phyloP scores from a whole-genome alignment of 192 early-diverging fungal genomes.

The Rhizoclosmatium globosum region DNA sequence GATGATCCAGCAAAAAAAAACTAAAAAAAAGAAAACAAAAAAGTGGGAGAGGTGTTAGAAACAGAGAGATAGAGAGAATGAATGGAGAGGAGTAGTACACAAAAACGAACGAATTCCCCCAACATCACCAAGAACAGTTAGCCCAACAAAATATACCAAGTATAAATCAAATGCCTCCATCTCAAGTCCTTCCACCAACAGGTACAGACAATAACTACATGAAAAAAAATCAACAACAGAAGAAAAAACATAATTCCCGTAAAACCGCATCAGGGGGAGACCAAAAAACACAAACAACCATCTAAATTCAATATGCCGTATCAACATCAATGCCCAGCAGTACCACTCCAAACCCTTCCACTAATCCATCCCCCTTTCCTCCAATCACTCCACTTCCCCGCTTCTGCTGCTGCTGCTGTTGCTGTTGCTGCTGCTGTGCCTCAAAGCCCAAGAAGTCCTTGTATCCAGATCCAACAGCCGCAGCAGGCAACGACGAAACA shows the following conservation, averaged over 20 bases:
- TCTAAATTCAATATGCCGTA: background rate
- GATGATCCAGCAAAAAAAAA: background rate
- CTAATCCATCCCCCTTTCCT: background rate
- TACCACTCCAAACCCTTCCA: conserved; percentile 10
- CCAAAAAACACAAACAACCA: conserved; percentile 8
- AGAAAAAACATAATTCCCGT: background rate
- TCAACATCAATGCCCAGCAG: background rate
- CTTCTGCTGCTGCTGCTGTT: conserved; percentile 12
- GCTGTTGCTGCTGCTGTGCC: conserved; percentile 8
- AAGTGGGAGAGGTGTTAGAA: background rate
- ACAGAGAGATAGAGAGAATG: no score
- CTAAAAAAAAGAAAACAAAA: background rate
- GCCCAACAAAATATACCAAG: no score
- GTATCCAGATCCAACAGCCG: background rate
- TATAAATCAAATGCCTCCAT: no score
- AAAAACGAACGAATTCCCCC: no score
- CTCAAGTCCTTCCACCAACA: background rate
- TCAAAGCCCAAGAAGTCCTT: background rate
- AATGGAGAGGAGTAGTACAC: no score
- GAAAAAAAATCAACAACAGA: background rate
- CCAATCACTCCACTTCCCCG: background rate
- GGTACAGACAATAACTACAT: background rate
- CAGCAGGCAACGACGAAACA: background rate
- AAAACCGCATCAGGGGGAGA: background rate
- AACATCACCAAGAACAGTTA: no score